Conservation (phyloP, 345 rosid genomes). For the Atalantia buxifolia region DNA sequence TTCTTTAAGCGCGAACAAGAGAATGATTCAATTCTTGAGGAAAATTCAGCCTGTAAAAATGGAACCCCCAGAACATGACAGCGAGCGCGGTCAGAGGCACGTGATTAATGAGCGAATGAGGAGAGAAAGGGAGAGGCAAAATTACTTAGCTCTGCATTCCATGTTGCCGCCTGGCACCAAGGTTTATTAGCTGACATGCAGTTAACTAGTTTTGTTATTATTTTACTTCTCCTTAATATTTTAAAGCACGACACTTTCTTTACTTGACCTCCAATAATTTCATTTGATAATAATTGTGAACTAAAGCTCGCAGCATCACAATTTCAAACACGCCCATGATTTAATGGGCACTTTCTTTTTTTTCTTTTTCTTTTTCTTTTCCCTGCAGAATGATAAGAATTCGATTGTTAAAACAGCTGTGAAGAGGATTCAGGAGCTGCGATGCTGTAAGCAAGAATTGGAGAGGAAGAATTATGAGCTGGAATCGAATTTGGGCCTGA, state of each 20-base stretch:
- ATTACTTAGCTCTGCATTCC: slow-evolving; percentile 52
- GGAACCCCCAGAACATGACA: slow-evolving; percentile 22
- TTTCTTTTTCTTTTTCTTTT: background rate
- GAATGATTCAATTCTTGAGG: slow-evolving; percentile 44
- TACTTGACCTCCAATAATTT: too few species aligned
- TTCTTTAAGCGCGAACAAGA: slow-evolving; percentile 43
- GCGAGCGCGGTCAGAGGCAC: slow-evolving; percentile 39
- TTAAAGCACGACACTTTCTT: too few species aligned
- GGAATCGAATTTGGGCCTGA: slow-evolving; percentile 17
- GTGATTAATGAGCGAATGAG: slow-evolving; percentile 70
- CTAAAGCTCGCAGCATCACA: too few species aligned
- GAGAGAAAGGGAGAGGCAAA: slow-evolving; percentile 57
- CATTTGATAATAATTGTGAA: too few species aligned
- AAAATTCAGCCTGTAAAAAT: slow-evolving; percentile 25
- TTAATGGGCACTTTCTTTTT: background rate
- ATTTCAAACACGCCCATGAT: background rate
- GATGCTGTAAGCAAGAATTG: slow-evolving; percentile 32
- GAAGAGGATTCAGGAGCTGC: slow-evolving; percentile 39
- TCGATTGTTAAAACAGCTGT: slow-evolving; percentile 45
- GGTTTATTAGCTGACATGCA: slow-evolving; percentile 33
- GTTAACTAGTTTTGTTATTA: background rate
- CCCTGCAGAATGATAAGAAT: slow-evolving; percentile 56
- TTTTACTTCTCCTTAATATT: too few species aligned
- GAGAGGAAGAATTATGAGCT: slow-evolving; percentile 35
- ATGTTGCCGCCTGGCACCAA: slow-evolving; percentile 54